Conservation (phyloP, 495 filamentous ascomycete genomes). For the Chaetomium cochliodes region DNA sequence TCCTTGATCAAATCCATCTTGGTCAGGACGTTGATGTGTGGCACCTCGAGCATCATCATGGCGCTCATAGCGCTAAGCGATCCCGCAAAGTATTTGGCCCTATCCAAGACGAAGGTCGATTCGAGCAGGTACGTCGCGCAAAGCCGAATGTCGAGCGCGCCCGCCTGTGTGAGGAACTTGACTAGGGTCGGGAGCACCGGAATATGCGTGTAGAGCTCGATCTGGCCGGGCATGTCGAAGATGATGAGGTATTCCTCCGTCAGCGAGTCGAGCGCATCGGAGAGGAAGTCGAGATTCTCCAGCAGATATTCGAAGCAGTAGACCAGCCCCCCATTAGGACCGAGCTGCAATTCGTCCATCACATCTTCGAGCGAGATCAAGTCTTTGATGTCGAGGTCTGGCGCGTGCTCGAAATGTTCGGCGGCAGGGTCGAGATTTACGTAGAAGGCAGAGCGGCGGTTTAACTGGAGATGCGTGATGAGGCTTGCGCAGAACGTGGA, state of each 20-base stretch:
- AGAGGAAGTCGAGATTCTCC: slow-evolving; percentile 93
- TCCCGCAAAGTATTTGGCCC: slow-evolving; percentile 94
- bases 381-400: slow-evolving; percentile 95
- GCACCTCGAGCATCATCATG: slow-evolving; percentile 96
- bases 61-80: slow-evolving; percentile 95
- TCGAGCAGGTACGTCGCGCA: slow-evolving; percentile 97
- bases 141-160: slow-evolving; percentile 81
- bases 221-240: slow-evolving; percentile 98
- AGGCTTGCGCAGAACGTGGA: slow-evolving; percentile 92
- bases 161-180: slow-evolving; percentile 72
- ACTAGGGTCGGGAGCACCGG: slow-evolving; percentile 86
- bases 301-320: slow-evolving; percentile 97
- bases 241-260: slow-evolving; percentile 95
- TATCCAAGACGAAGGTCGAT: slow-evolving; percentile 89
- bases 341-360: slow-evolving; percentile 93
- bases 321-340: slow-evolving; percentile 93
- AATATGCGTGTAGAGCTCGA: slow-evolving; percentile 97
- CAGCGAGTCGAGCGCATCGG: slow-evolving; percentile 77
- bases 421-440: slow-evolving; percentile 97
- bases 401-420: slow-evolving; percentile 85
- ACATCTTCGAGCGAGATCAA: slow-evolving; percentile 95
- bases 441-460: slow-evolving; percentile 86
- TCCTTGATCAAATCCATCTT: slow-evolving; percentile 97
- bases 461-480: slow-evolving; percentile 86
- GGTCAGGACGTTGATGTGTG: slow-evolving; percentile 88